Evolutionary conservation across 257 asterid species (phyloP).

Genomic region (Verbena officinalis): DNA sequence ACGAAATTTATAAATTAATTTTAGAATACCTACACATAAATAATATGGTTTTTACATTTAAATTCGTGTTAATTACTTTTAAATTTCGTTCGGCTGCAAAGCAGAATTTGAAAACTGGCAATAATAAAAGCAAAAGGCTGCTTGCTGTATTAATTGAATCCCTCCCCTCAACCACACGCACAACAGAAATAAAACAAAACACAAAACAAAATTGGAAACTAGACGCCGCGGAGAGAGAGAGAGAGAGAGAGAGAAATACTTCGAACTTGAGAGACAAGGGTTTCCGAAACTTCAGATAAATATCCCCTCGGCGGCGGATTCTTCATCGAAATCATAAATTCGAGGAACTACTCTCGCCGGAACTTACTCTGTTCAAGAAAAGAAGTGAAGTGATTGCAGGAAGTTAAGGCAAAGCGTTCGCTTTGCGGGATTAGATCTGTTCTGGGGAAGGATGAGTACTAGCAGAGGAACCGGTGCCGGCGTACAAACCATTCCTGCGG

Average conservation of each 20-base stretch:
- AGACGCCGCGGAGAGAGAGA: slow-evolving; percentile 15
- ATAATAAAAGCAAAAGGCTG: slow-evolving; percentile 20
- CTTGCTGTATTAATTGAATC: slow-evolving; percentile 9
- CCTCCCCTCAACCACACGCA: not conserved
- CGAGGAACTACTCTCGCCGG: slow-evolving; percentile 8
- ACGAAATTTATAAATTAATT: too few species aligned
- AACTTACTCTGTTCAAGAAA: slow-evolving; percentile 14
- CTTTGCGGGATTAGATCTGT: slow-evolving; percentile 41
- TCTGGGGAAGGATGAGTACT: slow-evolving; percentile 38
- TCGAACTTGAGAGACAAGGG: slow-evolving; percentile 31
- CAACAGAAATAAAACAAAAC: not conserved
- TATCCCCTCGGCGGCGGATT: slow-evolving; percentile 25
- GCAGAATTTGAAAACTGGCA: slow-evolving; percentile 18
- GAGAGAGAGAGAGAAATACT: slow-evolving; percentile 12
- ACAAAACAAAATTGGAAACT: slow-evolving; percentile 20
- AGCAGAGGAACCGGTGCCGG: slow-evolving; percentile 45
- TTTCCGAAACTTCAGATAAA: slow-evolving; percentile 41
- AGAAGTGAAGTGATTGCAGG: slow-evolving; percentile 24
- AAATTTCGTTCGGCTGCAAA: slow-evolving; percentile 7
- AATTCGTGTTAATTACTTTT: too few species aligned
- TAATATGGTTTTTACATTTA: too few species aligned
- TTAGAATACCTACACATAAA: too few species aligned
- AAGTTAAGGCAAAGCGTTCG: slow-evolving; percentile 30
- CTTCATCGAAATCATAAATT: slow-evolving; percentile 15
- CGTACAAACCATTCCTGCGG: slow-evolving; percentile 62